Percentiles rank a stretch among this genome's conserved stretches.
phyloP scores from a whole-genome alignment of 495 filamentous ascomycete species.

The Penicillium herquei region DNA sequence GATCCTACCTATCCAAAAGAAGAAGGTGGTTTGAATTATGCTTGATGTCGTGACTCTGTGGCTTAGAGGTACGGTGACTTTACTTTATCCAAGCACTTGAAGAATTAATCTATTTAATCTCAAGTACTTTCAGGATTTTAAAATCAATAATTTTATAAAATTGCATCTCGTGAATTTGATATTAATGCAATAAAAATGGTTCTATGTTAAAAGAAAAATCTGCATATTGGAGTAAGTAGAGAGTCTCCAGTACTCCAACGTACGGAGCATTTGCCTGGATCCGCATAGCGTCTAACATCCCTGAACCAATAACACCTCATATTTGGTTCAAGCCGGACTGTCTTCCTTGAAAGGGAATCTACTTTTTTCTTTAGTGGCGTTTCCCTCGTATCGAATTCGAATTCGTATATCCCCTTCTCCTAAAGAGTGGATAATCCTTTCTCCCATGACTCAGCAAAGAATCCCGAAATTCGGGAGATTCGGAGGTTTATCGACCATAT shows the following conservation, averaged over 20 bases:
- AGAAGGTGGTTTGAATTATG: conserved; percentile 25
- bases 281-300: too few relatives aligned
- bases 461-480: too few relatives aligned
- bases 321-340: not conserved
- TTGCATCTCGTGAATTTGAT: too few relatives aligned
- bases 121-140: not conserved
- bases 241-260: too few relatives aligned
- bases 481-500: too few relatives aligned
- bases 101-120: not conserved
- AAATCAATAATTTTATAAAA: too few relatives aligned
- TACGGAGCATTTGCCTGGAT: too few relatives aligned
- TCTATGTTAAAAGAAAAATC: not conserved
- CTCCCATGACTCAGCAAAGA: not conserved
- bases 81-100: not conserved
- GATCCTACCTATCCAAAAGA: conserved; percentile 17
- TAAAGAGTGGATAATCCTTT: conserved; percentile 1
- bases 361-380: conserved; percentile 10
- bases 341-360: conserved; percentile 2
- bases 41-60: too few relatives aligned
- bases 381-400: conserved; percentile 3
- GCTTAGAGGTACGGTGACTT: too few relatives aligned
- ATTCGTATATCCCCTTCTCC: conserved; percentile 4
- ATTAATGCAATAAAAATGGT: too few relatives aligned
- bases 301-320: not conserved
- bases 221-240: not conserved